A percentile compares a stretch with the other conserved stretches of the same genome.
phyloP scores from a whole-genome alignment of 257 asterid genomes.

The Knoxia roxburghii region DNA sequence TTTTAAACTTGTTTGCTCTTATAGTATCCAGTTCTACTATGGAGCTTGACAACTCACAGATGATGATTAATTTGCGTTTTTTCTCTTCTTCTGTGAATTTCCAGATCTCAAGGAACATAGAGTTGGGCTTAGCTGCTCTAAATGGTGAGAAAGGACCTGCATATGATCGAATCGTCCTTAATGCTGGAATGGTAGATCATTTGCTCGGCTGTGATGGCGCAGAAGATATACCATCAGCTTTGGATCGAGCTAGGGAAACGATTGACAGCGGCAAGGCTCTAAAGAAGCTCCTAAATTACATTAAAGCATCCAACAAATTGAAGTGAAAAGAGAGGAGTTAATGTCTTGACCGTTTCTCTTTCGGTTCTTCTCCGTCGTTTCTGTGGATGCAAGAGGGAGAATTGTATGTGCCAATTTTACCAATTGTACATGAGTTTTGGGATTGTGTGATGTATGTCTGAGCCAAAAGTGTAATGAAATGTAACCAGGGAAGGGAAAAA shows the following conservation, averaged over 20 bases:
- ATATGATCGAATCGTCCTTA: slow-evolving; percentile 74
- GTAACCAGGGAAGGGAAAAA: too few species aligned
- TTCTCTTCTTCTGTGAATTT: slow-evolving; percentile 4
- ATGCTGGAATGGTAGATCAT: slow-evolving; percentile 93
- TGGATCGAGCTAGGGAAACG: slow-evolving; percentile 91
- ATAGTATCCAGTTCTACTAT: neutral
- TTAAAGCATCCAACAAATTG: slow-evolving; percentile 55
- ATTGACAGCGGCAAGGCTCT: slow-evolving; percentile 86
- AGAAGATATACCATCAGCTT: slow-evolving; percentile 53
- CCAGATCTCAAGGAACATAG: slow-evolving; percentile 72
- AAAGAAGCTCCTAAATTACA: slow-evolving; percentile 59
- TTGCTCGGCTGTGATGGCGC: slow-evolving; percentile 93
- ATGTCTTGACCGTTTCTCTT: too few species aligned
- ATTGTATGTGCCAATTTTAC: too few species aligned
- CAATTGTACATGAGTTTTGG: neutral
- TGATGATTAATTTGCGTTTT: neutral
- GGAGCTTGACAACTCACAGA: neutral
- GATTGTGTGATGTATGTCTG: neutral
- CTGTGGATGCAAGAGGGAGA: too few species aligned
- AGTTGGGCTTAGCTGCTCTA: slow-evolving; percentile 83
- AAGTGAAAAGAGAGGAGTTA: too few species aligned
- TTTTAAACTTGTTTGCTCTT: neutral
- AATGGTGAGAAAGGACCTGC: slow-evolving; percentile 86
- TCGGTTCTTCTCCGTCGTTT: too few species aligned
- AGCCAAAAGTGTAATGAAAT: too few species aligned